Base-by-base conservation (phyloP, 2,329 filamentous ascomycete genomes). In the Claviceps capensis region DNA sequence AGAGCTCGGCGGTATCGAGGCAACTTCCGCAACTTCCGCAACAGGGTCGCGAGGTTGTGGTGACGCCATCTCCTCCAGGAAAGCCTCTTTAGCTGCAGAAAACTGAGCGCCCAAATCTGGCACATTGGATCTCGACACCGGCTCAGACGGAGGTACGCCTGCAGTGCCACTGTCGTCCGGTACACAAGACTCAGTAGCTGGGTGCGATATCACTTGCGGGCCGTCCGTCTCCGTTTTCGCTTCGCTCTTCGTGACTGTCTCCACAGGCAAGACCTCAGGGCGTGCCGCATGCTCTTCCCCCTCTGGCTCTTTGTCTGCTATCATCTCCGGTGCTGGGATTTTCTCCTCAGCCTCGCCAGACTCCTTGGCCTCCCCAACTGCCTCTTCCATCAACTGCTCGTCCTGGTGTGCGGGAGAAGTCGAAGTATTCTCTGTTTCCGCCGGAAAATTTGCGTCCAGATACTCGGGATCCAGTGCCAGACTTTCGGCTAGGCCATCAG, bases 201-300 rank as follows among this genome's bases (percentile, higher is more conserved):
- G 40, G 23, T 36, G 40, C 2, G 50, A 41, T 23, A 41, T 17
- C 11, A 19, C 34, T 40, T 22, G 42, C 23, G 57, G 55, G 19
- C 58, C 55, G 46, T 72, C 69, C 7, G 66, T 61, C 9, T 73
- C 70, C 65, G 70, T 68, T 45, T 72, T 66, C 51, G 72, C 70
- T 52, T 72, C 70, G 1, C 65, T 60, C 54, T 71, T 71, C 9
- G 61, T 59, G 34, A 54, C 48, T 3, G 60, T 54, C 2, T 56
- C 57, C 30, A 34, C 30, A 5, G 50, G 34, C 45, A 50, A 17
- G 19, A 49, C 47, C 8, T 34, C 30, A 9, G 41, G 11, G 5
- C 16, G 30, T 6, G 51, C 48, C 30, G 53, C 49, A 3, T n/a
- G 3, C 2, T 37, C 43, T 40, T 52, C 48, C 22, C 51, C 49